phyloP scores from a whole-genome alignment of 2,329 filamentous ascomycete species.

The Fusarium poae region DNA sequence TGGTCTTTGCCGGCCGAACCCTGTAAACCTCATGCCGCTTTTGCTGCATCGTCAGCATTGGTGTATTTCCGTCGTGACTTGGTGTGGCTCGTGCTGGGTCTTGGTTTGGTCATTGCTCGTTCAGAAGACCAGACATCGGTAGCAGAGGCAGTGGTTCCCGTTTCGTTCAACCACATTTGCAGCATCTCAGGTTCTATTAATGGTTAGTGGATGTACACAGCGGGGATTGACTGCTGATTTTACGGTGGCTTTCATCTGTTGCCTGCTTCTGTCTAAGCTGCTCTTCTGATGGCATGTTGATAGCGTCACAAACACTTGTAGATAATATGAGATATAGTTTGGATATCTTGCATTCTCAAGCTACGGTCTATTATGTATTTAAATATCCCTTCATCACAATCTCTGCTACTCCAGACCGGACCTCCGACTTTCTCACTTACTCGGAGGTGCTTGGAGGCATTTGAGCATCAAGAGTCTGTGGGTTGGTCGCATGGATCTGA shows the following conservation, averaged over 20 bases:
- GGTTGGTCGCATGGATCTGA: neutral
- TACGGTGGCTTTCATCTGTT: neutral
- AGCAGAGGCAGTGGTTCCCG: neutral
- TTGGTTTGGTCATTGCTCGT: neutral
- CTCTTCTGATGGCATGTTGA: neutral
- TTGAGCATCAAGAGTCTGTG: neutral
- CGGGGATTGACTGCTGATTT: accelerated
- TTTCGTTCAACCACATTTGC: conserved; percentile 3
- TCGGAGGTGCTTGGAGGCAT: neutral
- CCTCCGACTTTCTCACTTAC: neutral
- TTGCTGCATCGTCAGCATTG: neutral
- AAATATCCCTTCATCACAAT: accelerated
- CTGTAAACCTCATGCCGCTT: no score
- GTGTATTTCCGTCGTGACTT: accelerated
- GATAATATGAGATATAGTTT: accelerated
- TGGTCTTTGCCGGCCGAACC: no score
- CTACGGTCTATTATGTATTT: neutral
- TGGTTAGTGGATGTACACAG: accelerated
- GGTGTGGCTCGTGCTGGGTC: neutral
- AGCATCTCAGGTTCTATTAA: neutral
- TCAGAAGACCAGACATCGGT: conserved; percentile 8
- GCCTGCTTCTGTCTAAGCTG: neutral
- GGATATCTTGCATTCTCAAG: accelerated
- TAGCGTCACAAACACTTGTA: accelerated
- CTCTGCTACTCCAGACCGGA: neutral